These are phyloP conservation scores for Rubus idaeus DNA, from an alignment of 306 rosid genomes.

Conservation along the genomic window DNA sequence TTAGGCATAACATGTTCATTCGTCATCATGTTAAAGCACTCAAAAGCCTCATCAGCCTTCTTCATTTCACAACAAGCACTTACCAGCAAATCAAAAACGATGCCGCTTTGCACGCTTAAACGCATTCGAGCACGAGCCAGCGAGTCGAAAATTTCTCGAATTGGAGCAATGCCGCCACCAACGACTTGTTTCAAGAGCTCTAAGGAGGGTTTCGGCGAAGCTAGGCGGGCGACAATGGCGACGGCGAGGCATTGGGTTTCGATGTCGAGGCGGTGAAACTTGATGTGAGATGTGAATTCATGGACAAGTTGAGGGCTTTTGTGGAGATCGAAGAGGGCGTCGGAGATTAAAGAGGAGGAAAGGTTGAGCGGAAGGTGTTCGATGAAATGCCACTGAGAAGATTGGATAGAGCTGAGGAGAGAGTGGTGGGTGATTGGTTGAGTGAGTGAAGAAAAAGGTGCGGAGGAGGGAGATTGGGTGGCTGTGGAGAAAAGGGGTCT, in stretches of 20 bases:
- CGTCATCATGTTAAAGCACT: slow-evolving; percentile 67
- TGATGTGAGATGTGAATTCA: slow-evolving; percentile 41
- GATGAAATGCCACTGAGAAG: slow-evolving; percentile 91
- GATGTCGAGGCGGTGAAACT: slow-evolving; percentile 39
- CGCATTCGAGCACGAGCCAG: slow-evolving; percentile 34
- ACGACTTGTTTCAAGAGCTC: slow-evolving; percentile 45
- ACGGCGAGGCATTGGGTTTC: slow-evolving; percentile 50
- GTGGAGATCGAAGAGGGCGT: slow-evolving; percentile 47
- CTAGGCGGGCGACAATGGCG: slow-evolving; percentile 49
- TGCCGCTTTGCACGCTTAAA: slow-evolving; percentile 30
- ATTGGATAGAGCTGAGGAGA: slow-evolving; percentile 38
- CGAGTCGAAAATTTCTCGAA: slow-evolving; percentile 35
- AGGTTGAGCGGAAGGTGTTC: slow-evolving; percentile 49
- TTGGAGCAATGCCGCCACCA: slow-evolving; percentile 22
- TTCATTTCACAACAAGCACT: slow-evolving; percentile 58
- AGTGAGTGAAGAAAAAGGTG: neutral
- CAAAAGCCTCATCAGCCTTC: slow-evolving; percentile 50
- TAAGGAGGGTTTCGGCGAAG: slow-evolving; percentile 55
- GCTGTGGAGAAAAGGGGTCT: slow-evolving; percentile 4
- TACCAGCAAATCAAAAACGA: slow-evolving; percentile 47
- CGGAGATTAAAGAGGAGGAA: slow-evolving; percentile 48
- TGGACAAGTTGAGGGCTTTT: slow-evolving; percentile 47
- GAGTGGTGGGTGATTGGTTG: slow-evolving; percentile 34
- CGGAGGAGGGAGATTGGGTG: slow-evolving; percentile 7
- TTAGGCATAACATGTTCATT: slow-evolving; percentile 42